Conservation (phyloP, 2,329 filamentous ascomycete genomes). For the Chaetomiaceae sp. region DNA sequence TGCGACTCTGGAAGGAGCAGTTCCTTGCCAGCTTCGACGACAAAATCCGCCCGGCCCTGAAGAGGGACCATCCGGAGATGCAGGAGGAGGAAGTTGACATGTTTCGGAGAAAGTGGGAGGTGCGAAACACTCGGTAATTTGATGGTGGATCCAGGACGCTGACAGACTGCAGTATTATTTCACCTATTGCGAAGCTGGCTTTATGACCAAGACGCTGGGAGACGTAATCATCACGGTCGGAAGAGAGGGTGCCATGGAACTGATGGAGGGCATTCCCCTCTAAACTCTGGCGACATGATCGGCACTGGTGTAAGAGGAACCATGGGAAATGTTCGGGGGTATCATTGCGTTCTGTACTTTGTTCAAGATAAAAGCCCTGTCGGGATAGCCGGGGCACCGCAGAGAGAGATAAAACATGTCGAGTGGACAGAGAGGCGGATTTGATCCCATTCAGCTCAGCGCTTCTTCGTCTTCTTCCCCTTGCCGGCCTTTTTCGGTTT, state of each 20-base stretch:
- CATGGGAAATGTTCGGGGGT: too few relatives aligned
- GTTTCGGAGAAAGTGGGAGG: conserved; percentile 68
- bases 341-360: too few relatives aligned
- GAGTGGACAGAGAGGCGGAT: neutral
- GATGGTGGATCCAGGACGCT: conserved; percentile 2
- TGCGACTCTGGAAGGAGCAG: conserved; percentile 62
- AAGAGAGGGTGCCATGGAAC: conserved; percentile 58
- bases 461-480: conserved; percentile 37
- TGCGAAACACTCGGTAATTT: conserved; percentile 30
- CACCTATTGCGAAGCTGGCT: conserved; percentile 69
- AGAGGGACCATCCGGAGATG: conserved; percentile 54
- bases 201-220: conserved; percentile 65
- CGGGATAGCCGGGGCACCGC: too few relatives aligned
- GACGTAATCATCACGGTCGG: conserved; percentile 69
- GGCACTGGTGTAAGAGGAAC: too few relatives aligned
- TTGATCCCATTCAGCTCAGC: too few relatives aligned
- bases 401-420: too few relatives aligned
- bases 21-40: conserved; percentile 60
- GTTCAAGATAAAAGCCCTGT: too few relatives aligned
- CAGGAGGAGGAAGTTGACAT: conserved; percentile 58
- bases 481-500: conserved; percentile 38
- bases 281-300: conserved; percentile 34
- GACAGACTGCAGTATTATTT: conserved; percentile 60
- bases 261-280: conserved; percentile 66
- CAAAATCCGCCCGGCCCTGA: conserved; percentile 55